Evolutionary conservation across 257 asterid species (phyloP).

Genomic region (Echium plantagineum): DNA sequence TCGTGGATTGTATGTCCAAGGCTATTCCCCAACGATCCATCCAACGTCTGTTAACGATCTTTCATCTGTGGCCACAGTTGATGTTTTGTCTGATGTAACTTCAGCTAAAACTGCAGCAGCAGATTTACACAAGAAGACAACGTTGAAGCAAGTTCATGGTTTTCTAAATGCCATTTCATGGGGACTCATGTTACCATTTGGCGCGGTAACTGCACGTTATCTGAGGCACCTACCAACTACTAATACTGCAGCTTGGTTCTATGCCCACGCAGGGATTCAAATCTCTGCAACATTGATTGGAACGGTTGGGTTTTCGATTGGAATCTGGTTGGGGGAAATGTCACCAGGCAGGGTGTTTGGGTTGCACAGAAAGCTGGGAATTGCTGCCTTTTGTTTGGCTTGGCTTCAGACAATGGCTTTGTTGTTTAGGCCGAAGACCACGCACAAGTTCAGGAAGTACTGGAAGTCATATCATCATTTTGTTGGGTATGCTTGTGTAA

Average conservation of each 20-base stretch:
- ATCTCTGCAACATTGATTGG: constrained; percentile 48
- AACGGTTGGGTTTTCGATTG: constrained; percentile 65
- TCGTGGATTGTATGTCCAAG: constrained; percentile 80
- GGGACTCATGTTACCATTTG: constrained; percentile 75
- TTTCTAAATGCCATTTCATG: constrained; percentile 53
- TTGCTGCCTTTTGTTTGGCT: constrained; percentile 59
- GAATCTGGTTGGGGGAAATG: constrained; percentile 54
- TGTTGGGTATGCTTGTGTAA: constrained; percentile 82
- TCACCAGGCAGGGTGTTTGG: constrained; percentile 60
- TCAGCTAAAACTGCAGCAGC: constrained; percentile 12
- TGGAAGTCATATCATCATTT: constrained; percentile 96
- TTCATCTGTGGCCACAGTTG: constrained; percentile 52
- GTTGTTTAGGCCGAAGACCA: constrained; percentile 70
- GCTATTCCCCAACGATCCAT: constrained; percentile 89
- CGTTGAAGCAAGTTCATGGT: constrained; percentile 53
- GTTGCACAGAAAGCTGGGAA: constrained; percentile 68
- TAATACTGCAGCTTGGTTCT: constrained; percentile 65
- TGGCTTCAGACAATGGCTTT: constrained; percentile 83
- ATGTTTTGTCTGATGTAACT: constrained; percentile 43
- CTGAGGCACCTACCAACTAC: constrained; percentile 44
- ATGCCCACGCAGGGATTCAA: constrained; percentile 72
- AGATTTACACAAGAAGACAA: constrained; percentile 15
- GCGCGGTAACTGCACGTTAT: constrained; percentile 63
- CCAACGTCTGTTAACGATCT: constrained; percentile 54
- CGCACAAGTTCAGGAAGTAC: constrained; percentile 60